These are phyloP conservation scores for Fusarium odoratissimum DNA, from an alignment of 2,329 filamentous ascomycete species.

Conservation along the genomic window DNA sequence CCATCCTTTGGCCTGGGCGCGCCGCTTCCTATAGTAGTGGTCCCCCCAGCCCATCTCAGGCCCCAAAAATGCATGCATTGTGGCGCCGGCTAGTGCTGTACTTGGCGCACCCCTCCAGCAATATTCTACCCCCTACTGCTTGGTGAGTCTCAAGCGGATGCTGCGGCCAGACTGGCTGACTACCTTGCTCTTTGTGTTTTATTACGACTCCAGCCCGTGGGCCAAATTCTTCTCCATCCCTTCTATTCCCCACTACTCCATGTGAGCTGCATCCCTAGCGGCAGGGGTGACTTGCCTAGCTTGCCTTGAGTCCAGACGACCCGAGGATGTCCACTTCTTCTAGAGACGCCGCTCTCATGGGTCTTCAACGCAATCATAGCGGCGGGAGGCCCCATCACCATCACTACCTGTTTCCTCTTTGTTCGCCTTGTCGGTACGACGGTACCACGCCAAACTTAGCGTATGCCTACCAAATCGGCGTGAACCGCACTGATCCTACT, in stretches of 20 bases:
- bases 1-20: conserved; percentile 34
- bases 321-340: conserved; percentile 35
- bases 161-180: conserved; percentile 31
- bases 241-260: conserved; percentile 42
- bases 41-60: conserved; percentile 21
- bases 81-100: conserved; percentile 17
- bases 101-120: conserved; percentile 3
- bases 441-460: conserved; percentile 38
- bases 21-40: conserved; percentile 22
- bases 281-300: conserved; percentile 38
- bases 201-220: conserved; percentile 43
- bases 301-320: conserved; percentile 39
- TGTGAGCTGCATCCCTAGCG: conserved; percentile 42
- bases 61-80: conserved; percentile 26
- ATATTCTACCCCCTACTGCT: neutral
- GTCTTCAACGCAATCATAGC: conserved; percentile 36
- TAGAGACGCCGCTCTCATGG: conserved; percentile 38
- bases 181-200: conserved; percentile 8
- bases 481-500: conserved; percentile 22
- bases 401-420: conserved; percentile 40
- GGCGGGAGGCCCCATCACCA: conserved; percentile 32
- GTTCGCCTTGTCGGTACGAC: conserved; percentile 36
- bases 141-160: neutral
- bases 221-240: conserved; percentile 47
- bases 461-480: conserved; percentile 24